phyloP scores from a whole-genome alignment of 345 rosid species.

The Populus alba region DNA sequence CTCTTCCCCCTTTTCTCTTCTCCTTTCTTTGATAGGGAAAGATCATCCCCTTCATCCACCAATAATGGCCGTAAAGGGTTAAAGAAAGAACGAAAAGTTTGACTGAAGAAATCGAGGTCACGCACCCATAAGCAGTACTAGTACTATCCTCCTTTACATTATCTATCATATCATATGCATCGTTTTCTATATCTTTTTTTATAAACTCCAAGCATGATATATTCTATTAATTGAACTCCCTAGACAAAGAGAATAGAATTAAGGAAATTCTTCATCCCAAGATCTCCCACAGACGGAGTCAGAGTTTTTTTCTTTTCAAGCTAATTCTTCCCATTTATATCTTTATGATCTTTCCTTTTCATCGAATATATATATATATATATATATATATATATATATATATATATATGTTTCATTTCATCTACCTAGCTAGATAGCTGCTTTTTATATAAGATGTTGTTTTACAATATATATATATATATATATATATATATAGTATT shows the following conservation, averaged over 20 bases:
- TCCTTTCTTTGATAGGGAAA: not conserved
- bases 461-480: slow-evolving; percentile 1
- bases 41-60: not conserved
- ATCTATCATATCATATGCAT: not conserved
- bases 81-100: slow-evolving; percentile 34
- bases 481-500: slow-evolving; percentile 1
- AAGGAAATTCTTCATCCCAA: slow-evolving; percentile 55
- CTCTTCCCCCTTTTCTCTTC: not conserved
- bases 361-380: not conserved
- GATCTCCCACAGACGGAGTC: slow-evolving; percentile 52
- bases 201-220: too few relatives aligned
- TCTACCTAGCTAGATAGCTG: not conserved
- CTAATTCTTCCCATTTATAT: not conserved
- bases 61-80: not conserved
- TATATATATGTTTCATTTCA: slow-evolving; percentile 2
- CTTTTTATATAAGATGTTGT: slow-evolving; percentile 12
- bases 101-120: slow-evolving; percentile 43
- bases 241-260: slow-evolving; percentile 57
- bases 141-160: not conserved
- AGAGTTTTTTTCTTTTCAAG: slow-evolving; percentile 31
- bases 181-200: not conserved
- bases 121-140: slow-evolving; percentile 11
- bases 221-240: slow-evolving; percentile 31
- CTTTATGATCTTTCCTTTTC: slow-evolving; percentile 29
- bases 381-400: too few relatives aligned